Percentiles rank a stretch among this genome's conserved stretches.
These are phyloP conservation scores for Yamadazyma kanchanaburiensis DNA, from an alignment of 1,139 yeast species.

Conservation along the genomic window DNA sequence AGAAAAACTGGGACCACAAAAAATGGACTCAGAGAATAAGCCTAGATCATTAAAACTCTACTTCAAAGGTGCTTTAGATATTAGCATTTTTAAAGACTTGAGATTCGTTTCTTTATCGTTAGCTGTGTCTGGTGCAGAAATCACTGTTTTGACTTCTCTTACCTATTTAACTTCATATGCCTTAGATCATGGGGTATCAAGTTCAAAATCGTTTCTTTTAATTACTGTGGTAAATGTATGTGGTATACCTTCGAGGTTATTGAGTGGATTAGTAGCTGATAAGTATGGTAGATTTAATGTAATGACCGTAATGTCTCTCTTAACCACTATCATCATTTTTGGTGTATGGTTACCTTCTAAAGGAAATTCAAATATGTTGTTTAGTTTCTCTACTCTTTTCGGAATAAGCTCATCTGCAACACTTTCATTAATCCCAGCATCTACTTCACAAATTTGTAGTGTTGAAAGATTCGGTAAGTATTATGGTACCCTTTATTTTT, in stretches of 20 bases:
- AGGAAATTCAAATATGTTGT: constrained; percentile 15
- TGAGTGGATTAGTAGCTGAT: constrained; percentile 50
- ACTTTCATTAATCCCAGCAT: constrained; percentile 32
- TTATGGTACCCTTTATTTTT: constrained; percentile 66
- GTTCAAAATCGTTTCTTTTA: constrained; percentile 38
- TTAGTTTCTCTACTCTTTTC: constrained; percentile 24
- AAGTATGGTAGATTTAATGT: constrained; percentile 50
- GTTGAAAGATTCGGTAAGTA: constrained; percentile 65
- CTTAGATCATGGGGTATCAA: constrained; percentile 35
- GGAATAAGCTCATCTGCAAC: constrained; percentile 29
- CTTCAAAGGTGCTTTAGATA: constrained; percentile 32
- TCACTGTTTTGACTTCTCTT: constrained; percentile 46
- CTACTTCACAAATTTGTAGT: constrained; percentile 60
- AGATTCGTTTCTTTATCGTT: constrained; percentile 35
- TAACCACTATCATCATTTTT: constrained; percentile 37
- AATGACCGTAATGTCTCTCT: constrained; percentile 37
- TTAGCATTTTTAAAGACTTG: constrained; percentile 38
- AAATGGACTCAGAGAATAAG: not conserved
- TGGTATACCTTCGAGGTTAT: constrained; percentile 45
- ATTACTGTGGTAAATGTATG: constrained; percentile 45
- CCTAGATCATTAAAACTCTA: constrained; percentile 8
- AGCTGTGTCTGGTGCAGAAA: constrained; percentile 46
- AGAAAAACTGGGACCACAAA: not conserved
- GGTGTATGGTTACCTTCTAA: constrained; percentile 39
- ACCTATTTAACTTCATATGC: constrained; percentile 55